Base-by-base conservation (phyloP, 495 filamentous ascomycete genomes). In the Ramalina intermedia region DNA sequence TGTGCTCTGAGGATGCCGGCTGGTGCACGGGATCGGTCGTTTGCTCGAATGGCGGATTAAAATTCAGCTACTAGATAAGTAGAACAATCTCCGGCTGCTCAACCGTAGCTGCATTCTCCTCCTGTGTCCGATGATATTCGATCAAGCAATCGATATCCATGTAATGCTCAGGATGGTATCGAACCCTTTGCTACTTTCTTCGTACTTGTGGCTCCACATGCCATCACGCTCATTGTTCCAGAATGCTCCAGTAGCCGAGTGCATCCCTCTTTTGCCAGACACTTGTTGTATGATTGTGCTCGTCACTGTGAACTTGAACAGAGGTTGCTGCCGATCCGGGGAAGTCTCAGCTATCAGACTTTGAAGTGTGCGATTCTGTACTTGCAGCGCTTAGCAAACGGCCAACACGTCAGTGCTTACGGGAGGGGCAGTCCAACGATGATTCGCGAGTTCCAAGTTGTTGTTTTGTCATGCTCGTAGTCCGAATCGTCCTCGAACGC, bases 161-260 rank as follows among this genome's bases (percentile, higher is more conserved):
- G 91, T 85, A 50, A 98, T 72, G 62, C 80, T 87, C 46, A 98
- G 74, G 48, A 98, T 87, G 46, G 94, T 81, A 63, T 96, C 91
- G 65, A 98, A 72, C 8, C 90, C 91, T 71, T 78, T 82, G 66
- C 87, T 85, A 18, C 78, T 82, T 47, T 77, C 85, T 56, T 89
- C 84, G 62, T 85, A 94, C 70, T 98, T 96, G 71, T 80, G 93
- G 61, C 80, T 95, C 87, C 87, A 98, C 84, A 93, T 94, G 46
- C 91, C 91, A 59, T 98, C 91, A 49, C 80, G 86, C 71, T 93
- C 89, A 58, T 91, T 87, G 62, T 96, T 90, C 91, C 91, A 98
- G 71, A 84, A 98, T 2, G 88, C 93, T 37, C 86, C 91, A 1
- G 83, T 85, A 14, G 91, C 91, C 52, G 80, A 85, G 72, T 98